phyloP scores from a whole-genome alignment of 2,329 filamentous ascomycete species.

The Nothomitra cinnamomea region DNA sequence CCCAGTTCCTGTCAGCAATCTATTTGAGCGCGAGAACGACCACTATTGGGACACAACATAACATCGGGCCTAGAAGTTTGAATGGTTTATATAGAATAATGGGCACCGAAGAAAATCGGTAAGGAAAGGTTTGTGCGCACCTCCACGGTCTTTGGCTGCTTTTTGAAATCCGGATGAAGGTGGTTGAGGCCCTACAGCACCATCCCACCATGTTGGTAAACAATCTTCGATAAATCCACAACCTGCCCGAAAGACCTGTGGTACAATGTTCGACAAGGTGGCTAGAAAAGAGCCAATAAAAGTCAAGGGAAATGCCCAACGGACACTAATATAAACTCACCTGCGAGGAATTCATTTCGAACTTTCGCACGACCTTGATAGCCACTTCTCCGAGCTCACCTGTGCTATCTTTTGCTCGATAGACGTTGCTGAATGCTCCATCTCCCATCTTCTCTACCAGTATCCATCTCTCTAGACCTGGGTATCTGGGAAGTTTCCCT shows the following conservation, averaged over 20 bases:
- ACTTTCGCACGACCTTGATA: constrained; percentile 98
- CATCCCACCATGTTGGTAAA: constrained; percentile 33
- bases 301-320: constrained; percentile 7
- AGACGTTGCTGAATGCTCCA: constrained; percentile 97
- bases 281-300: constrained; percentile 6
- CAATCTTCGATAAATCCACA: constrained; percentile 17
- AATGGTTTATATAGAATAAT: constrained; percentile 11
- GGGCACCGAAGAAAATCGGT: constrained; percentile 15
- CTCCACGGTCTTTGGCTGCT: constrained; percentile 90
- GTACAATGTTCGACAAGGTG: constrained; percentile 13
- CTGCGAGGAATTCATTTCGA: constrained; percentile 97
- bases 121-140: constrained; percentile 42
- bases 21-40: neutral
- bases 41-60: neutral
- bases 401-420: constrained; percentile 62
- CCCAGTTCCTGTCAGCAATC: constrained; percentile 22
- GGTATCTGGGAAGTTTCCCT: constrained; percentile 72
- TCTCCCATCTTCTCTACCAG: constrained; percentile 96
- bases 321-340: constrained; percentile 43
- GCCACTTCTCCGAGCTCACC: constrained; percentile 66
- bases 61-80: too few relatives aligned
- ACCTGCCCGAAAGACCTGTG: constrained; percentile 2
- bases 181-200: constrained; percentile 65
- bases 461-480: constrained; percentile 71
- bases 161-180: constrained; percentile 93